Evolutionary conservation across 306 rosid species (phyloP).

Genomic region (Alnus glutinosa): DNA sequence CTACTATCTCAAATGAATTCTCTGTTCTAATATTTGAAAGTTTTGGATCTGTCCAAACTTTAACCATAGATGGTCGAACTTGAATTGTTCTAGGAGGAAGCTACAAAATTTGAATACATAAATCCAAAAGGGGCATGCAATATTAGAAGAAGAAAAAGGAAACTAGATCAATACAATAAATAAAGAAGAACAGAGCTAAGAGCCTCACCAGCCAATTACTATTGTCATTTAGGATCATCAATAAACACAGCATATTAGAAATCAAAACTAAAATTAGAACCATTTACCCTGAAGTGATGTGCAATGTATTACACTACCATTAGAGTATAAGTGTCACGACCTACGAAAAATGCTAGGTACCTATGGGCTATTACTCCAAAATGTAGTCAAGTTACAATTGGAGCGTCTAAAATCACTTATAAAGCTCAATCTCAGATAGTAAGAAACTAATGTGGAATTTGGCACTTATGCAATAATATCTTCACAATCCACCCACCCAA

Average conservation of each 20-base stretch:
- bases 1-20: constrained; percentile 68
- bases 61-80: constrained; percentile 71
- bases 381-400: too few species aligned
- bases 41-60: constrained; percentile 45
- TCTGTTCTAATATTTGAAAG: constrained; percentile 31
- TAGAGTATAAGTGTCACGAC: too few species aligned
- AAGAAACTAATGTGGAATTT: too few species aligned
- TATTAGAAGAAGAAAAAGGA: background rate
- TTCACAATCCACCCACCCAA: too few species aligned
- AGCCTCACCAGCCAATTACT: background rate
- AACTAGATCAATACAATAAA: background rate
- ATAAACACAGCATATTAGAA: background rate
- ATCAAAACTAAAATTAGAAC: background rate
- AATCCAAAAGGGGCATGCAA: background rate
- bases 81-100: constrained; percentile 65
- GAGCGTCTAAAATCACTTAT: too few species aligned
- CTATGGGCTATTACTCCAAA: too few species aligned
- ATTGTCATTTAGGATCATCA: background rate
- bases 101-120: constrained; percentile 38
- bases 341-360: too few species aligned
- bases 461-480: too few species aligned
- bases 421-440: too few species aligned
- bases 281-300: background rate
- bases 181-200: background rate
- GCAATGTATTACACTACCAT: too few species aligned